Evolutionary conservation across 495 filamentous ascomycete genomes (phyloP).

Genomic region (Opeltia flavorubescens): DNA sequence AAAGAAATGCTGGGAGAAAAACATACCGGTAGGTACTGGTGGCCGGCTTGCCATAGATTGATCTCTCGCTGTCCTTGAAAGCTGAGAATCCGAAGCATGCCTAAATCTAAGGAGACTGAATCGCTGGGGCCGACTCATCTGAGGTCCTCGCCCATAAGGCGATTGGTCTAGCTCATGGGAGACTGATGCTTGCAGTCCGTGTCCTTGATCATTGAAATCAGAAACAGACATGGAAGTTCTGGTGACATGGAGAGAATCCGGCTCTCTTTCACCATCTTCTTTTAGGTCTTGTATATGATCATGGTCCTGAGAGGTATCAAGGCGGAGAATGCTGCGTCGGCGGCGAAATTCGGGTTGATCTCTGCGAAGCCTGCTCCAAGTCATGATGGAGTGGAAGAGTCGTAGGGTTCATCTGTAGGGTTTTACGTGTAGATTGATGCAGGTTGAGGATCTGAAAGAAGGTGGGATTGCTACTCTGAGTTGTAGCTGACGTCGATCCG

Average conservation of each 20-base stretch:
- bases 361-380: constrained; percentile 22
- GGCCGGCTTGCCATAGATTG: constrained; percentile 50
- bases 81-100: constrained; percentile 86
- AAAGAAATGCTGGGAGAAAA: not conserved
- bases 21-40: constrained; percentile 57
- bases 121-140: constrained; percentile 33
- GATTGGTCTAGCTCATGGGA: constrained; percentile 1
- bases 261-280: not conserved
- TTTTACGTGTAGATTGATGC: too few relatives aligned
- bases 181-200: not conserved
- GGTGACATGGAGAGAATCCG: not conserved
- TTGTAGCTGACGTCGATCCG: not conserved
- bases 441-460: too few relatives aligned
- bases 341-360: constrained; percentile 20
- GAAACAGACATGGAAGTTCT: not conserved
- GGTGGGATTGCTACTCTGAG: too few relatives aligned
- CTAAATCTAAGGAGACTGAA: constrained; percentile 86
- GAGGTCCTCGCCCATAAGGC: constrained; percentile 26
- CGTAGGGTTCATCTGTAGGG: constrained; percentile 8
- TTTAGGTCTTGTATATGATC: not conserved
- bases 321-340: constrained; percentile 25
- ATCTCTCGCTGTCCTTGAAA: constrained; percentile 64
- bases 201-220: not conserved
- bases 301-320: constrained; percentile 12
- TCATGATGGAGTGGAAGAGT: constrained; percentile 14